These are phyloP conservation scores for Phytophthora brassicae DNA, from an alignment of 352 stramenopile species.

Conservation along the genomic window DNA sequence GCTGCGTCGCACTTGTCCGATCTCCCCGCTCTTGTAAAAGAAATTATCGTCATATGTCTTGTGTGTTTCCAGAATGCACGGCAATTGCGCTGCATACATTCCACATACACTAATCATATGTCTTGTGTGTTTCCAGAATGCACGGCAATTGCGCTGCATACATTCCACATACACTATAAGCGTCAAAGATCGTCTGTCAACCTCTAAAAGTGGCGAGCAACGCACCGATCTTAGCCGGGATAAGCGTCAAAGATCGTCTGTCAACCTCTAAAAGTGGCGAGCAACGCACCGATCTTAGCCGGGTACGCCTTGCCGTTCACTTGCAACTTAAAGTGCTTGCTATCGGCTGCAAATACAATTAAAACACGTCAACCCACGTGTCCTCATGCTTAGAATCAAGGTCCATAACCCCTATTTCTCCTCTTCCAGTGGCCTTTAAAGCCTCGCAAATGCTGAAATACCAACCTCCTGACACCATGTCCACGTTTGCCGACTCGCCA, in stretches of 20 bases:
- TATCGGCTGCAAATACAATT: conserved; percentile 58
- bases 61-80: conserved; percentile 85
- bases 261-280: too few relatives aligned
- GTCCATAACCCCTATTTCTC: conserved; percentile 10
- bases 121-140: conserved; percentile 90
- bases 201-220: conserved; percentile 28
- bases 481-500: conserved; percentile 60
- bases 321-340: conserved; percentile 82
- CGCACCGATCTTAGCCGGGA: conserved; percentile 75
- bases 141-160: conserved; percentile 75
- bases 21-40: conserved; percentile 89
- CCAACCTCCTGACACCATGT: conserved; percentile 78
- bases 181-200: conserved; percentile 3
- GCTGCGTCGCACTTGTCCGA: conserved; percentile 85
- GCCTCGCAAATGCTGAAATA: neutral
- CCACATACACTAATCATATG: too few relatives aligned
- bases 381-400: neutral
- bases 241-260: conserved; percentile 31
- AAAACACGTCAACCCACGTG: conserved; percentile 7
- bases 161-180: neutral
- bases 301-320: conserved; percentile 79
- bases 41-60: conserved; percentile 91
- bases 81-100: conserved; percentile 63
- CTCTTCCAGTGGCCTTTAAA: neutral
- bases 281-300: conserved; percentile 71